These are phyloP conservation scores for Phytophthora syringae DNA, from an alignment of 352 stramenopile genomes.

Conservation along the genomic window DNA sequence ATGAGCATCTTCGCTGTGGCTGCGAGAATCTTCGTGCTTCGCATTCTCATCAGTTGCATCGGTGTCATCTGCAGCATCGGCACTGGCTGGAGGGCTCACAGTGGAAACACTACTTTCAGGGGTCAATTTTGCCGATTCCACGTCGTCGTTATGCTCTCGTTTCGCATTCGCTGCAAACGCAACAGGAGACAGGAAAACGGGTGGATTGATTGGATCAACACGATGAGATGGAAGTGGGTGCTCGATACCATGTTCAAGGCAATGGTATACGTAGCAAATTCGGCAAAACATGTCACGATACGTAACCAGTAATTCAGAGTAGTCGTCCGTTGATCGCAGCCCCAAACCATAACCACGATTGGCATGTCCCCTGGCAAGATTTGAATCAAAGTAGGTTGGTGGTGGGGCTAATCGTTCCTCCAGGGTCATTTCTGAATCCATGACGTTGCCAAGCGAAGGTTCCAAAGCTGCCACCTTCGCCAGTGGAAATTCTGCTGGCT, in stretches of 20 bases:
- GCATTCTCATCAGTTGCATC: constrained; percentile 19
- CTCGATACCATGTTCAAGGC: constrained; percentile 89
- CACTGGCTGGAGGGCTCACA: constrained; percentile 11
- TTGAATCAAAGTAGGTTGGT: constrained; percentile 76
- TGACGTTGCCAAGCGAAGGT: constrained; percentile 27
- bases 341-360: constrained; percentile 50
- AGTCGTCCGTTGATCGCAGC: constrained; percentile 62
- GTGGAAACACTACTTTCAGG: constrained; percentile 23
- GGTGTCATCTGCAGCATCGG: constrained; percentile 14
- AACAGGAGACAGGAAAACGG: constrained; percentile 49
- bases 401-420: constrained; percentile 52
- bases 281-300: constrained; percentile 93
- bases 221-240: constrained; percentile 66
- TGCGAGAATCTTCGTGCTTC: constrained; percentile 8
- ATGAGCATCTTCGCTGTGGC: constrained; percentile 12
- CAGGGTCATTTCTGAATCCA: constrained; percentile 29
- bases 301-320: constrained; percentile 78
- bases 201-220: constrained; percentile 69
- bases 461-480: constrained; percentile 47
- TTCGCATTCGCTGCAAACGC: constrained; percentile 30
- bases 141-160: constrained; percentile 13
- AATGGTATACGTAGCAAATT: constrained; percentile 94
- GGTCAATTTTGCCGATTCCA: constrained; percentile 7
- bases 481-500: constrained; percentile 30
- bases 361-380: constrained; percentile 44